Evolutionary conservation across 768 basidiomycete genomes (phyloP), one percentile per base, ranked within the genome.

Genomic region (Macrocybe gigantea): DNA sequence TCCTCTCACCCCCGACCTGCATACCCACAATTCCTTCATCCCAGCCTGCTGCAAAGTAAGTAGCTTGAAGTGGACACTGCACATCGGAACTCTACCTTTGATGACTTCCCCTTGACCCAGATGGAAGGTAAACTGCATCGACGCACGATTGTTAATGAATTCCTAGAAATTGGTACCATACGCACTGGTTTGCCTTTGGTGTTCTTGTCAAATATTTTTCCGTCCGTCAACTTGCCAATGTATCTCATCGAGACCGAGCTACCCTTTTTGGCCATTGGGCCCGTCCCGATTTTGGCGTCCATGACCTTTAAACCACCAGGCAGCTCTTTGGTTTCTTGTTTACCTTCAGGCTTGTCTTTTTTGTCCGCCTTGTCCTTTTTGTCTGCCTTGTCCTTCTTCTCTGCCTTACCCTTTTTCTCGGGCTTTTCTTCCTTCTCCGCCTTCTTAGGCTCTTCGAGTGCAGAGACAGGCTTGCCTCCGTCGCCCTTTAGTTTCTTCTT

Each of bases 51-150:
- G 41, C 35, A 34, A 14, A 45, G 40, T 51, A 50, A 15, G 1
- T 22, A 44, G 39, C 3, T 11, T 38, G 6, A 13, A 15, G 7
- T 31, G 48, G 14, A 32, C 34, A 10, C 31, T 22, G n/a, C 10
- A 45, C 13, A 36, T 42, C 31, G 36, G 38, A 32, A 9, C 51
- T 69, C 40, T 49, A 83, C 85, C 88, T 73, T 92, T 91, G 67
- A 98, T 96, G 45, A 98, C 95, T 62, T 95, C 86, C 22, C 90
- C 91, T 49, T 78, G 71, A 34, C 94, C 95, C 15, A 98, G 75
- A 31, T 67, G 75, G 77, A 93, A 93, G 38, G 69, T 66, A 66
- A 93, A 87, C 79, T 90, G 55, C 1, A 49, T 49, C 15, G 36
- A 48, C 36, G 30, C 37, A 39, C 9, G 22, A 38, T 34, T 11